Percentiles rank a stretch among this genome's conserved stretches.
phyloP scores from a whole-genome alignment of 2,329 filamentous ascomycete genomes.

The Colletotrichum chlorophyti region DNA sequence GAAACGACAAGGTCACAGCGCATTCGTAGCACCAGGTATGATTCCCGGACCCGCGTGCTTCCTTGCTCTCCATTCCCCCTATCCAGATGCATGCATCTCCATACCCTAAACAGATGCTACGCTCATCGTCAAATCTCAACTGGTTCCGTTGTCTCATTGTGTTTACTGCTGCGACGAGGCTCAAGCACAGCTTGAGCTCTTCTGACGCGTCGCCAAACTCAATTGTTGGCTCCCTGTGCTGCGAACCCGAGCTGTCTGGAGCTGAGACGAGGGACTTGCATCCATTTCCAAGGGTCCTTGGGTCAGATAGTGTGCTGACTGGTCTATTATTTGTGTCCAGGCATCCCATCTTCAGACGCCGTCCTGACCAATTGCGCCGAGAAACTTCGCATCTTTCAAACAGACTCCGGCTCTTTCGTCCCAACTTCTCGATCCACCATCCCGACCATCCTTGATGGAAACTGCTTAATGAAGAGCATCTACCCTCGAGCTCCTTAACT shows the following conservation, averaged over 20 bases:
- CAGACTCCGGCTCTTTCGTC: slow-evolving; percentile 10
- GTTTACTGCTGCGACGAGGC: slow-evolving; percentile 16
- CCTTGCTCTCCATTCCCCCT: not conserved
- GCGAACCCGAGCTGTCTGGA: not conserved
- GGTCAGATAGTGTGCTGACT: slow-evolving; percentile 22
- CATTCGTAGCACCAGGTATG: slow-evolving; percentile 19
- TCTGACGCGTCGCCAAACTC: slow-evolving; percentile 15
- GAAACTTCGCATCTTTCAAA: slow-evolving; percentile 10
- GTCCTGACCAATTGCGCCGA: slow-evolving; percentile 10
- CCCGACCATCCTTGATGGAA: slow-evolving; percentile 22
- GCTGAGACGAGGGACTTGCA: slow-evolving; percentile 17
- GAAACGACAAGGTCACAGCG: slow-evolving; percentile 28
- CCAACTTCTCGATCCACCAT: slow-evolving; percentile 2
- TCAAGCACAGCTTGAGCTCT: slow-evolving; percentile 8
- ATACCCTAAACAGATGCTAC: not conserved
- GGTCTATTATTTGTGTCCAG: slow-evolving; percentile 5
- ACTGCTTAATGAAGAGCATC: slow-evolving; percentile 18
- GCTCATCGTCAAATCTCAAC: not conserved
- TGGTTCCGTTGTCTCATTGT: slow-evolving; percentile 9
- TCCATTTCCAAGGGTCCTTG: slow-evolving; percentile 11
- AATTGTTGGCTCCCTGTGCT: not conserved
- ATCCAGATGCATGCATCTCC: not conserved
- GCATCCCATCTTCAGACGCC: slow-evolving; percentile 16
- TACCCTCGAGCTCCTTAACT: slow-evolving; percentile 11
- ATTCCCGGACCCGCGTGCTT: not conserved